Evolutionary conservation across 768 basidiomycete genomes (phyloP), one percentile per base, ranked within the genome.

Genomic region (Auricularia cornea): DNA sequence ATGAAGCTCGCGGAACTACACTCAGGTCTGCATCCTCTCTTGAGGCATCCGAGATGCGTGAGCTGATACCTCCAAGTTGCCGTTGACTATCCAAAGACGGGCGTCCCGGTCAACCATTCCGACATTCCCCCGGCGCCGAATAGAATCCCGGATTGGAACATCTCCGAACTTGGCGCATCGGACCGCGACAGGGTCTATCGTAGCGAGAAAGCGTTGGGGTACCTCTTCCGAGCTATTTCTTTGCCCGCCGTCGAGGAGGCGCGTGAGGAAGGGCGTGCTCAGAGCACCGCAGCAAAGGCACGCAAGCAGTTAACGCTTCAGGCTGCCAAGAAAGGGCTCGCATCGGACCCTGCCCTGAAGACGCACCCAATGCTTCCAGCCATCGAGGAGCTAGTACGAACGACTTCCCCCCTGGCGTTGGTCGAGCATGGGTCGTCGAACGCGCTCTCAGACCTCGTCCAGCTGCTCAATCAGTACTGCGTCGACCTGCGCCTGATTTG

Each of bases 61-160:
- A 6, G n/a, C n/a, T n/a, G n/a, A n/a, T n/a, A n/a, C n/a, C n/a
- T n/a, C n/a, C n/a, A n/a, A 57, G 54, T 57, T 60, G 88, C 88
- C 0, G 85, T 87, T 1, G 86, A 88, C 70, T 89, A 83, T 67
- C 83, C 84, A 0, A 87, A 87, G 71, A 83, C 80, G 28, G 83
- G 83, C 20, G 71, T 74, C 35, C 78, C 82, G 28, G 81, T 83
- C 12, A 69, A 73, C 8, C 70, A 72, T 23, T 38, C 61, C 1
- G 64, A 56, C 79, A 87, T 31, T 84, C 87, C 2, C 80, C 71
- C 67, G 71, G 77, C 20, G 73, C 75, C 26, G 68, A 67, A 57
- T 61, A 62, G 1, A 32, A 44, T 23, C 63, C 87, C 87, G 8
- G 87, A 89, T 70, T 88, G 87, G 86, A 77, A 79, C 20, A 72